Base-by-base conservation (phyloP, 1,284 basidiomycete genomes). In the Malassezia furfur region DNA sequence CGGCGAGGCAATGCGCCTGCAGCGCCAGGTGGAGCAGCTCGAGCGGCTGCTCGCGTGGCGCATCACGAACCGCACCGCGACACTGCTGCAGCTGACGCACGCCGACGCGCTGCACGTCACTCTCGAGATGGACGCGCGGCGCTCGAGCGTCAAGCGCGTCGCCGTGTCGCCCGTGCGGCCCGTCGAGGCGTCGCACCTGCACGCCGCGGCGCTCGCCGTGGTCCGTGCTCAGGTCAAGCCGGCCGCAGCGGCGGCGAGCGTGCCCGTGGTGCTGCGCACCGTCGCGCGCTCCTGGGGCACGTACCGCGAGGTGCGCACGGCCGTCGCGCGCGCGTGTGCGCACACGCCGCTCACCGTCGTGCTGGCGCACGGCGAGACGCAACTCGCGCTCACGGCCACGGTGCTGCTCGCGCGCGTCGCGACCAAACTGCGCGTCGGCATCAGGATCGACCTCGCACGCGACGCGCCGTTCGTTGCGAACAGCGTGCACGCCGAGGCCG, bases 41-140 rank as follows among this genome's bases (percentile, higher is more conserved):
- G 67, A 70, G 53, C 62, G 57, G 41, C 60, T 73, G 25, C 58
- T 68, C 36, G 61, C 67, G 15, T 69, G 68, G 46, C 57, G 61
- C 31, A 48, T 68, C 31, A 43, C 48, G 14, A 54, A 41, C 52
- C 61, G 17, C 46, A 40, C 50, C 37, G 41, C 40, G 50, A 57
- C 32, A 28, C 35, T 52, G 40, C 59, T 65, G 14, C 62, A 64
- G 31, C 51, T 68, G 22, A 60, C 62, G 15, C 63, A 64, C 37
- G 61, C 62, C 11, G 52, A 59, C 25, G 59, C 60, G 55, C 52
- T 67, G 44, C 60, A 62, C 21, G 61, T 67, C 12, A 57, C 61
- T 11, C 57, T 68, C 53, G 57, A 61, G 35, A 54, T 64, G 41
- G 53, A 61, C 21, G 60, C 51, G 10, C 53, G 47, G 47, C 59